A percentile compares a stretch with the other conserved stretches of the same genome.
Conservation (phyloP, 257 asterid species). For the Pogostemon cablin region DNA sequence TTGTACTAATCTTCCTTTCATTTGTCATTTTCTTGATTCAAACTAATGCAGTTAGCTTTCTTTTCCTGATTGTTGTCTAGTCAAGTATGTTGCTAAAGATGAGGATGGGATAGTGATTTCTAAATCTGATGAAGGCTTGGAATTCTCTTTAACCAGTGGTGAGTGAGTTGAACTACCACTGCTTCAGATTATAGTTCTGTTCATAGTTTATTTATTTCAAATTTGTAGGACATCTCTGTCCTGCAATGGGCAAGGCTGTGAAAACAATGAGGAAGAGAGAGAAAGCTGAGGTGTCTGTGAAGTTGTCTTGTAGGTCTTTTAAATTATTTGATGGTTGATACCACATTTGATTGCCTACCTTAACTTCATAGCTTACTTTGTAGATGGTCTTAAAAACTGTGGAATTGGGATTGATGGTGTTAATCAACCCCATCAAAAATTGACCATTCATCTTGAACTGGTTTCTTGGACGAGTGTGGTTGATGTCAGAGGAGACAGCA, state of each 20-base stretch:
- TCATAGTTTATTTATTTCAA: neutral
- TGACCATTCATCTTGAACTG: slow-evolving; percentile 55
- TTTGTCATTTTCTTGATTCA: neutral
- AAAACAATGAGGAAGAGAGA: slow-evolving; percentile 75
- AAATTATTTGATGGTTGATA: neutral
- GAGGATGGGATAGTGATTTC: slow-evolving; percentile 46
- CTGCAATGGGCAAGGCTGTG: slow-evolving; percentile 60
- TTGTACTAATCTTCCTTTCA: neutral
- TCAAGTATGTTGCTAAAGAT: slow-evolving; percentile 51
- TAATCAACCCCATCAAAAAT: slow-evolving; percentile 34
- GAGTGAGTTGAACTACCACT: slow-evolving; percentile 33
- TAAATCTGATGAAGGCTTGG: slow-evolving; percentile 42
- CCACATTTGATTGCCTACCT: neutral
- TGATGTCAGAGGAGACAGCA: slow-evolving; percentile 53
- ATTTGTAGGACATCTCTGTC: slow-evolving; percentile 48
- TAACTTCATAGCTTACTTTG: slow-evolving; percentile 10
- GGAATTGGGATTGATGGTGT: slow-evolving; percentile 31
- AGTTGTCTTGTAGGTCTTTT: slow-evolving; percentile 51
- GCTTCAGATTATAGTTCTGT: neutral
- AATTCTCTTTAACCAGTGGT: slow-evolving; percentile 62
- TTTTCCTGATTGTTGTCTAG: slow-evolving; percentile 32
- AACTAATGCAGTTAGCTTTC: neutral
- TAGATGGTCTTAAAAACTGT: slow-evolving; percentile 46
- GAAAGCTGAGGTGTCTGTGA: slow-evolving; percentile 59
- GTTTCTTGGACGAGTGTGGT: slow-evolving; percentile 58